Base-by-base conservation (phyloP, 176 grass and related monocot genomes). In the Musa schizocarpa region DNA sequence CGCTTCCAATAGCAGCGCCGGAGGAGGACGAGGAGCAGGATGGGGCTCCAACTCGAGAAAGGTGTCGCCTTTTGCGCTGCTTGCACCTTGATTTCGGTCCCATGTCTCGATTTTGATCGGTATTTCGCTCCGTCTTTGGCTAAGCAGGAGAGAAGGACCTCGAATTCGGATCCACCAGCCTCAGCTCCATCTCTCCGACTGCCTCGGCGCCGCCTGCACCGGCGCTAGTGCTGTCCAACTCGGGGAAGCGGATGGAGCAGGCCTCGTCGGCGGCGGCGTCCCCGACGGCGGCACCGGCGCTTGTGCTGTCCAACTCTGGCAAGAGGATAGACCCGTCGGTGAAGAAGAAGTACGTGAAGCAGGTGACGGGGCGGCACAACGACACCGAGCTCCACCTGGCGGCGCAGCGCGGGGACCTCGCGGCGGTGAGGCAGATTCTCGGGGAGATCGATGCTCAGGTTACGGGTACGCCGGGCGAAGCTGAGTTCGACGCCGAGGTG, bases 321-420 rank as follows among this genome's bases (percentile, higher is more conserved):
- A 72, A 72, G 70, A 9, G 70, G 10, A 72, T 72, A 10, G 70
- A 72, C 50, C 70, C 50, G 51, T 50, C 20, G 20, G 70, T 51
- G 70, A 72, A 72, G 70, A 72, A 72, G 70, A 72, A 72, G 70
- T 72, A 72, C 20, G 70, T 72, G 70, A 72, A 72, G 21, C 70
- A 72, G 51, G 70, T 72, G 10, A 72, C 70, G 1, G 69, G 70
- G 70, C 50, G 50, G 51, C 70, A 53, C 70, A 72, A 72, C 70
- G 70, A 72, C n/a, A 72, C 70, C 10, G 70, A 72, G 17, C 70
- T 72, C 50, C 70, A 72, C 52, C 50, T 72, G 19, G 70, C 69
- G 70, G 70, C 70, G n/a, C 70, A 72, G 70, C 70, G 70, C 51
- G 70, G 70, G 51, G 70, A 72, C 21, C 48, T 72, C 9, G 70